These are phyloP conservation scores for Claviceps pazoutovae DNA, from an alignment of 2,329 filamentous ascomycete species.

Conservation along the genomic window DNA sequence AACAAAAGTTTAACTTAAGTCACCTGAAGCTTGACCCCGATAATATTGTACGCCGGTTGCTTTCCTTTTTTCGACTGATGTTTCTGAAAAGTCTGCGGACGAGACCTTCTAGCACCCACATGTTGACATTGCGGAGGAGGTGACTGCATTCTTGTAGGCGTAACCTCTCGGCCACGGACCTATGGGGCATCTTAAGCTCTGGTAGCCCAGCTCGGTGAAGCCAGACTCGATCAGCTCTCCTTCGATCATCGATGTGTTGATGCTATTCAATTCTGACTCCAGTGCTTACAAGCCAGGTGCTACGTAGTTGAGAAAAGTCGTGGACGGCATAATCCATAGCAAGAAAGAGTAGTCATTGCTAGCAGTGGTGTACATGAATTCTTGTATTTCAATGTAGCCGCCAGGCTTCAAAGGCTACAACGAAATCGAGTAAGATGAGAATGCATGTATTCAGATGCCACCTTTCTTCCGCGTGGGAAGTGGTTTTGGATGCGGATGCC, in stretches of 20 bases:
- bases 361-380: slow-evolving; percentile 26
- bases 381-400: slow-evolving; percentile 36
- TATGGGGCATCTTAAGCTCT: slow-evolving; percentile 32
- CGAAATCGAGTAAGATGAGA: background rate
- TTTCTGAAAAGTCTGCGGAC: slow-evolving; percentile 10
- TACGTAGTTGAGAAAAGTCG: slow-evolving; percentile 30
- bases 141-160: slow-evolving; percentile 31
- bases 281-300: slow-evolving; percentile 25
- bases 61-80: too few species aligned
- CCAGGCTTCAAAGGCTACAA: slow-evolving; percentile 34
- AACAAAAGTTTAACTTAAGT: too few species aligned
- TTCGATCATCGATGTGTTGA: slow-evolving; percentile 22
- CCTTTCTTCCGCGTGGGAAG: background rate
- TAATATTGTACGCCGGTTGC: too few species aligned
- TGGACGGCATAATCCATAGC: slow-evolving; percentile 31
- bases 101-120: slow-evolving; percentile 26
- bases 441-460: background rate
- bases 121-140: slow-evolving; percentile 28
- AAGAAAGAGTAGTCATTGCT: slow-evolving; percentile 33
- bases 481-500: slow-evolving; percentile 5
- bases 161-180: slow-evolving; percentile 30
- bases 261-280: slow-evolving; percentile 28
- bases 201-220: slow-evolving; percentile 26
- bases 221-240: slow-evolving; percentile 25
- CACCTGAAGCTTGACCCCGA: too few species aligned